Conservation (phyloP, 108 stramenopile species). For the Craspedostauros australis region DNA sequence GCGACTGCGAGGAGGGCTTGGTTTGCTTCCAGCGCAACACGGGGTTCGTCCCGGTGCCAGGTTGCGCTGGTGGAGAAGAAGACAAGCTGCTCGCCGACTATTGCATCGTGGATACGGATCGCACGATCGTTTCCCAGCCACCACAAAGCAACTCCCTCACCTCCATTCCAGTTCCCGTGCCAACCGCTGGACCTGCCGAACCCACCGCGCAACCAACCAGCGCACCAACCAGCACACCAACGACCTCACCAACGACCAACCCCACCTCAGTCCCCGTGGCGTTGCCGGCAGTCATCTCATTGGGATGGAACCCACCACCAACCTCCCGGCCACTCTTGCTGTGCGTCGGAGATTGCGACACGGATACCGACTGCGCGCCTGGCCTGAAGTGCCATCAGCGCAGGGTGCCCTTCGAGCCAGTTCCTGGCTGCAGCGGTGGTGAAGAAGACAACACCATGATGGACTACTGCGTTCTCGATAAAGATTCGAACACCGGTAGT, state of each 20-base stretch:
- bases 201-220: not conserved
- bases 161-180: not conserved
- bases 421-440: too few relatives aligned
- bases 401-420: not conserved
- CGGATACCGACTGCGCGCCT: not conserved
- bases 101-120: too few relatives aligned
- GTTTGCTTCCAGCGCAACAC: slow-evolving; percentile 14
- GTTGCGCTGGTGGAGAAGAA: slow-evolving; percentile 6
- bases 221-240: not conserved
- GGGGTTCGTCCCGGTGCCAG: slow-evolving; percentile 10
- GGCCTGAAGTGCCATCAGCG: slow-evolving; percentile 1
- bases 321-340: too few relatives aligned
- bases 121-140: not conserved
- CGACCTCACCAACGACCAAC: not conserved
- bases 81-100: slow-evolving; percentile 1
- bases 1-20: slow-evolving; percentile 5
- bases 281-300: not conserved
- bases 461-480: too few relatives aligned
- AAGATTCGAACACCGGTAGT: too few relatives aligned
- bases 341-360: slow-evolving; percentile 19
- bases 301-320: not conserved
- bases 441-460: too few relatives aligned
- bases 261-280: not conserved
- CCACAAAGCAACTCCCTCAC: not conserved
- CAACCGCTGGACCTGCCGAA: not conserved